Base-by-base conservation (phyloP, 2,329 filamentous ascomycete species). In the Purpureocillium takamizusanense region DNA sequence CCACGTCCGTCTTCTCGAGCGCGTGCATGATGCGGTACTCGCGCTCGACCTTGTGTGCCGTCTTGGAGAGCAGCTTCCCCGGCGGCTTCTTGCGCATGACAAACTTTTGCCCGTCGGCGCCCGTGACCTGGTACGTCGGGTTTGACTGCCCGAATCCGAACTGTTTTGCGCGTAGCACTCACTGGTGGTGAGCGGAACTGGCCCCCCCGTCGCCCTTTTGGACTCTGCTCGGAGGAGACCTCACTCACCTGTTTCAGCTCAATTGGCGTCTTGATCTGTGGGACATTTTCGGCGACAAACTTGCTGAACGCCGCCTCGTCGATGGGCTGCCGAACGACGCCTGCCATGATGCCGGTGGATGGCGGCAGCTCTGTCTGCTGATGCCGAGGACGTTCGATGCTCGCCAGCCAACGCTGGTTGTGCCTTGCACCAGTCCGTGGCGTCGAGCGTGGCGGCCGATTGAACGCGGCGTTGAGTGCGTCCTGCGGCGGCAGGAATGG, bases 121-220 rank as follows among this genome's bases (percentile, higher is more conserved):
- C 80, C 13, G 81, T 94, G 54, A 97, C 72, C 54, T 90, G 86
- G 66, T 97, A 98, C 3, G 92, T 98, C 33, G 92, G 92, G 59
- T 97, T 98, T 42, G 87, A 95, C 66, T 97, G 92, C 43, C 92
- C 92, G 60, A 94, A 97, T 52, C 89, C 87, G 59, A 97, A 98
- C 86, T 97, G 54, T 16, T 16, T 18, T n/a, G n/a, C n/a, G n/a
- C n/a, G n/a, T n/a, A n/a, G 18, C 23, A 12, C 28, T 5, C 28
- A 14, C 12, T 15, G 16, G 31, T 36, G 38, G 44, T 28, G 31
- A 35, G 38, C 17, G 21, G 5, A 13, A 13, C 12, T 7, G 7
- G 11, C 28, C 7, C 6, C 28, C 7, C 12, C 11, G 7, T 30
- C 28, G 30, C 21, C n/a, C n/a, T n/a, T n/a, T n/a, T n/a, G n/a